A percentile compares a stretch with the other conserved stretches of the same genome.
These are phyloP conservation scores for Schizosaccharomyces osmophilus DNA, from an alignment of 805 yeast genomes.

Conservation along the genomic window DNA sequence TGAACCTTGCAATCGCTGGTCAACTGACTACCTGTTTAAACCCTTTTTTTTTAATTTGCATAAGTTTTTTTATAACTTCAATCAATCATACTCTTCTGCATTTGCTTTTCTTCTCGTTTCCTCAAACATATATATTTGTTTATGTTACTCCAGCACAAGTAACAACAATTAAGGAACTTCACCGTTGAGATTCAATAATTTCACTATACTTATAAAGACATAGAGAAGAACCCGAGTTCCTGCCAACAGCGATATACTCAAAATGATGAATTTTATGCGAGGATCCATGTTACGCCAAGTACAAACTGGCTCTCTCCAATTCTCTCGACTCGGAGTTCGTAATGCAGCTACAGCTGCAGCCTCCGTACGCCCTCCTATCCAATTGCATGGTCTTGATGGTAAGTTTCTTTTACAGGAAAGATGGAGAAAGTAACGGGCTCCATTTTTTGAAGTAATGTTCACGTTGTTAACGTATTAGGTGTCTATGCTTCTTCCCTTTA, in stretches of 20 bases:
- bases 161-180: too few species aligned
- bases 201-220: too few species aligned
- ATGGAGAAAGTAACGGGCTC: background rate
- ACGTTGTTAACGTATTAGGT: background rate
- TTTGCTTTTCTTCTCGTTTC: too few species aligned
- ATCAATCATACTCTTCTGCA: too few species aligned
- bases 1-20: too few species aligned
- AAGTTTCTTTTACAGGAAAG: background rate
- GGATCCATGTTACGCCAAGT: background rate
- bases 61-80: too few species aligned
- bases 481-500: constrained; percentile 71
- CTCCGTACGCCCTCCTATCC: background rate
- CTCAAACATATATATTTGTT: too few species aligned
- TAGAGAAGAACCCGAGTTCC: too few species aligned
- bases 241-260: background rate
- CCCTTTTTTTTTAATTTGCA: too few species aligned
- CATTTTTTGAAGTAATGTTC: background rate
- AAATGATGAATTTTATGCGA: background rate
- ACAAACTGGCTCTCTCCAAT: background rate
- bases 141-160: too few species aligned
- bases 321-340: background rate
- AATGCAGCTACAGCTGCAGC: background rate
- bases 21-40: too few species aligned
- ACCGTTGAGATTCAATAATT: too few species aligned
- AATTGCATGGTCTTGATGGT: background rate